Base-by-base conservation (phyloP, 2,329 filamentous ascomycete genomes). In the Stagonosporopsis chrysanthemi region DNA sequence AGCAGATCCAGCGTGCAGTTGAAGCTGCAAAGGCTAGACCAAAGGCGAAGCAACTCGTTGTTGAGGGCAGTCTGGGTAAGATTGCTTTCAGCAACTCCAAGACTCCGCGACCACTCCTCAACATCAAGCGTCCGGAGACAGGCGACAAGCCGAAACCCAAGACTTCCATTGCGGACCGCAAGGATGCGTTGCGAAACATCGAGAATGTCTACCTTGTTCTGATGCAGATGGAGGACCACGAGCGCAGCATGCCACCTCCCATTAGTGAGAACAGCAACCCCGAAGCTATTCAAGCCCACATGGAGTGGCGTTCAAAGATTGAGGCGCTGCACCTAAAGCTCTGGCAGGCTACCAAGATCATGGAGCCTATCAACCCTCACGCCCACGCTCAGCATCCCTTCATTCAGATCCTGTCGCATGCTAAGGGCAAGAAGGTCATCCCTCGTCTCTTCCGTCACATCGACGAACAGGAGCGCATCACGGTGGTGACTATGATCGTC, bases 41-140 rank as follows among this genome's bases (percentile, higher is more conserved):
- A 12, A 99, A 99, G 83, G 97, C 96, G 73, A 96, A 96, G 71
- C 93, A 97, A 75, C 84, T 99, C 8, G 93, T 98, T 19, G 94
- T 99, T 57, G 94, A 97, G 73, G 95, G 95, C 24, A 97, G 92
- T 71, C 80, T 99, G 46, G 95, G 95, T 64, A 99, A 98, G 81
- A 99, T 99, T 56, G 96, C 94, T 0, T 99, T 98, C 80, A 97
- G 94, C 82, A 99, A 99, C 71, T 92, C 95, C 44, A 99, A 98
- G 82, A 97, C 95, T 0, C 95, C 95, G 0, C 95, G 96, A 77
- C 92, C 94, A 15, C 82, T 98, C 55, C 87, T 99, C 46, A 99
- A 96, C 75, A 93, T 99, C 80, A 98, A 97, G 82, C 90, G 93
- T 29, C 83, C 86, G 19, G 93, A 97, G 47, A 88, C 83, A 63